These are phyloP conservation scores for Yarrowia sp. DNA, from an alignment of 805 yeast species.

Conservation along the genomic window DNA sequence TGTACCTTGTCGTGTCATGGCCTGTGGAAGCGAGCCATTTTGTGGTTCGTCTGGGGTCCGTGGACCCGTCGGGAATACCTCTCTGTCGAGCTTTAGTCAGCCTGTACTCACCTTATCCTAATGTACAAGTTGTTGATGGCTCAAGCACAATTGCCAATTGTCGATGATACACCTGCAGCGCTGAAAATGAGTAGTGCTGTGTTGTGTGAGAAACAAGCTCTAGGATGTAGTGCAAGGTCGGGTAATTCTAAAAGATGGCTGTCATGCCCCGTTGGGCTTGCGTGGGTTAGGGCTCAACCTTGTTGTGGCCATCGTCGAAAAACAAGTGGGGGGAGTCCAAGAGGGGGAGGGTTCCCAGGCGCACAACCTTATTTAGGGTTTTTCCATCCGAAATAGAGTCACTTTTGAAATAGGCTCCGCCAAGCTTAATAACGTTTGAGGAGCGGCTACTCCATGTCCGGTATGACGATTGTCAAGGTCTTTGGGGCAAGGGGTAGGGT, in stretches of 20 bases:
- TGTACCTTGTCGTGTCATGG: background rate
- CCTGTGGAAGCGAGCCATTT: too few species aligned
- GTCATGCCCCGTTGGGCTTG: background rate
- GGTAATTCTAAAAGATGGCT: conserved; percentile 22
- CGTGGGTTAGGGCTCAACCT: conserved; percentile 3
- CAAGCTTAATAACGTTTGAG: background rate
- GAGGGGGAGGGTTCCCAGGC: background rate
- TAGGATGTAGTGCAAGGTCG: conserved; percentile 18
- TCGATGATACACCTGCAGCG: conserved; percentile 4
- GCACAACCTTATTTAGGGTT: background rate
- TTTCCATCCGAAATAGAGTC: background rate
- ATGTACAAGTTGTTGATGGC: conserved; percentile 11
- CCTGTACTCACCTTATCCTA: conserved; percentile 7
- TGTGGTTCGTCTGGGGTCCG: too few species aligned
- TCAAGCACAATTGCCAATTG: conserved; percentile 18
- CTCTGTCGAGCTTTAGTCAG: too few species aligned
- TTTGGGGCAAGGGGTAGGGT: conserved; percentile 3
- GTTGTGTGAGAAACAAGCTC: conserved; percentile 12
- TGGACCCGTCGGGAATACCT: too few species aligned
- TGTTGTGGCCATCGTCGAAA: background rate
- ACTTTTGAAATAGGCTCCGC: background rate
- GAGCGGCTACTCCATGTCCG: background rate
- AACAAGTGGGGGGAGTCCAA: conserved; percentile 6
- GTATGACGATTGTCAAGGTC: background rate
- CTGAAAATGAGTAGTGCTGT: conserved; percentile 19